Evolutionary conservation across 139 green algal species (phyloP).

Genomic region (Coccomyxa sp.): DNA sequence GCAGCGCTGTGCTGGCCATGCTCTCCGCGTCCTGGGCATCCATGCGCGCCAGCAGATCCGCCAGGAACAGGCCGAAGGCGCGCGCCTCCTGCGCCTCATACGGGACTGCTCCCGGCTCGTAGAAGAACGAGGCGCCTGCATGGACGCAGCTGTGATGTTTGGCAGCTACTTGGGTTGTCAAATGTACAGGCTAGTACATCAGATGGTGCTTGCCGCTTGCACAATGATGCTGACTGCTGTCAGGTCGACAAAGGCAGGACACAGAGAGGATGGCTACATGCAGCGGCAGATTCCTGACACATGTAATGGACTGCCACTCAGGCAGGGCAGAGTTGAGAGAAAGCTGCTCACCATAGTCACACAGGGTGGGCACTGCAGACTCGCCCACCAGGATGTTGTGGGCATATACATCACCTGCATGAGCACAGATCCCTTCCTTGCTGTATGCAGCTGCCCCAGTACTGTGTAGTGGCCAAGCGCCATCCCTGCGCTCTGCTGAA

Average conservation of each 20-base stretch:
- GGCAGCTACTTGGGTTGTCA: no score
- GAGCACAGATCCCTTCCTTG: no score
- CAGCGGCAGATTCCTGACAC: no score
- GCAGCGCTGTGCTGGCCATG: background rate
- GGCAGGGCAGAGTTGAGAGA: background rate
- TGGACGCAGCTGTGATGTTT: no score
- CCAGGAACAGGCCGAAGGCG: conserved; percentile 70
- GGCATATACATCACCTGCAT: conserved; percentile 80
- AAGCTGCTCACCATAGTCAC: conserved; percentile 69
- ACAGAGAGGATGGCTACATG: no score
- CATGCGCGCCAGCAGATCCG: conserved; percentile 38
- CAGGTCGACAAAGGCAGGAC: no score
- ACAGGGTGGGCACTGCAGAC: conserved; percentile 45
- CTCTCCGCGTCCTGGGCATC: background rate
- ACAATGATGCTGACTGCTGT: no score
- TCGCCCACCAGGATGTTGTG: conserved; percentile 70
- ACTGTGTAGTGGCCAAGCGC: no score
- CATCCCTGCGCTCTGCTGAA: no score
- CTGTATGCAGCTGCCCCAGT: no score
- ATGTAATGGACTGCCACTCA: background rate
- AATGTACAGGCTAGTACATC: no score
- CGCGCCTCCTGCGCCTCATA: conserved; percentile 71
- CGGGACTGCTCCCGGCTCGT: conserved; percentile 23
- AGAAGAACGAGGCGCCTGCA: conserved; percentile 75
- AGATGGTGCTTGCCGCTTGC: no score